These are phyloP conservation scores for Ormosia semicastrata DNA, from an alignment of 306 rosid genomes.

Conservation along the genomic window DNA sequence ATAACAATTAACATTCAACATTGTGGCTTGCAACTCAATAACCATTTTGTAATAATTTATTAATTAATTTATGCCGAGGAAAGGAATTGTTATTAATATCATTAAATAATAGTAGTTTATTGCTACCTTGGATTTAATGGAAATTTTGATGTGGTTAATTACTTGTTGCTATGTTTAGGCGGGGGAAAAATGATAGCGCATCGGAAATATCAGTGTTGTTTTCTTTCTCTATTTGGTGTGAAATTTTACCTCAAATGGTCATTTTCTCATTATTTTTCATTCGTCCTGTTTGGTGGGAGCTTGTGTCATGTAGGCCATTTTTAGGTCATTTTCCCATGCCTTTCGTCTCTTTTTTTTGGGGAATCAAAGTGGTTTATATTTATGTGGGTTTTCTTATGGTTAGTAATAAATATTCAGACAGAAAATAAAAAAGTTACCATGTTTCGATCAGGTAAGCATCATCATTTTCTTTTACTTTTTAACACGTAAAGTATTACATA, in stretches of 20 bases:
- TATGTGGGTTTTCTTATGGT: neutral
- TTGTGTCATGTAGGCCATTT: neutral
- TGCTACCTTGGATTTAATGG: neutral
- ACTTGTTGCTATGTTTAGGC: neutral
- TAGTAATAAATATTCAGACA: neutral
- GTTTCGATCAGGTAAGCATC: constrained; percentile 2
- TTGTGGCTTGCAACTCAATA: neutral
- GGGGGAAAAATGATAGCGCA: constrained; percentile 17
- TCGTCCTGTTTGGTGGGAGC: neutral
- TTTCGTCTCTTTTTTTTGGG: neutral
- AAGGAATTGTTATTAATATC: neutral
- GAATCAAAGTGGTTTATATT: neutral
- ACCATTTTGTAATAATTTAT: neutral
- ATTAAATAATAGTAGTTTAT: neutral
- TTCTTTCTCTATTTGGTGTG: constrained; percentile 3
- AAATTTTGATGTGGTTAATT: neutral
- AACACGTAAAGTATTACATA: neutral
- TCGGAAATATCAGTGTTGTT: neutral
- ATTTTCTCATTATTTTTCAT: neutral
- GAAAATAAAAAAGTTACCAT: neutral
- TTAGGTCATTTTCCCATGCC: constrained; percentile 5
- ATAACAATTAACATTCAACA: neutral
- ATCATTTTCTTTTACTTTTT: neutral
- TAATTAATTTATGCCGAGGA: neutral
- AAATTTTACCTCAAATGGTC: constrained; percentile 9